Percentiles rank a stretch among this genome's conserved stretches.
phyloP scores from a whole-genome alignment of 169 alveolate species.

The Plasmodium gaboni region DNA sequence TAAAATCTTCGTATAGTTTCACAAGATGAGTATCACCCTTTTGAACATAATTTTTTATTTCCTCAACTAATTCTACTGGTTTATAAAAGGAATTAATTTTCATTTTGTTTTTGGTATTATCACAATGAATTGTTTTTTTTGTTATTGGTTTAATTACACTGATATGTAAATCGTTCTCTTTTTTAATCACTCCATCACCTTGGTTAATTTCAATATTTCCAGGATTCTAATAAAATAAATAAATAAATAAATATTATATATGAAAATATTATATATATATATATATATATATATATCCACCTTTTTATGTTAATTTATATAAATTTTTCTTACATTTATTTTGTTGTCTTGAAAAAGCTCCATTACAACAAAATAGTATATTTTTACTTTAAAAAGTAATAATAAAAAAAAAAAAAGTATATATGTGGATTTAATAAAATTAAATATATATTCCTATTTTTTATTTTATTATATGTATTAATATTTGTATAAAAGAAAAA shows the following conservation, averaged over 20 bases:
- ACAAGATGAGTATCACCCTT: conserved; percentile 68
- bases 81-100: conserved; percentile 67
- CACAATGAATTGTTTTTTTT: conserved; percentile 42
- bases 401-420: too few relatives aligned
- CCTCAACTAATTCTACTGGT: conserved; percentile 73
- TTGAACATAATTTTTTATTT: conserved; percentile 58
- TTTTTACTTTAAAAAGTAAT: too few relatives aligned
- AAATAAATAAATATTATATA: neutral
- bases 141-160: conserved; percentile 69
- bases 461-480: too few relatives aligned
- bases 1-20: conserved; percentile 44
- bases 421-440: too few relatives aligned
- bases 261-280: too few relatives aligned
- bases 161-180: conserved; percentile 63
- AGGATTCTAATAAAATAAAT: conserved; percentile 13
- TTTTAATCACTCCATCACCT: conserved; percentile 50
- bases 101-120: neutral
- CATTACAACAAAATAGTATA: too few relatives aligned
- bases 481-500: too few relatives aligned
- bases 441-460: too few relatives aligned
- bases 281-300: too few relatives aligned
- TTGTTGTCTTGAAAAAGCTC: too few relatives aligned
- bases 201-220: conserved; percentile 13
- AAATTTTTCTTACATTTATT: too few relatives aligned
- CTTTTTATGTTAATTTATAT: too few relatives aligned